These are phyloP conservation scores for Boletus tylopilopsis DNA, from an alignment of 768 basidiomycete species.

Conservation along the genomic window DNA sequence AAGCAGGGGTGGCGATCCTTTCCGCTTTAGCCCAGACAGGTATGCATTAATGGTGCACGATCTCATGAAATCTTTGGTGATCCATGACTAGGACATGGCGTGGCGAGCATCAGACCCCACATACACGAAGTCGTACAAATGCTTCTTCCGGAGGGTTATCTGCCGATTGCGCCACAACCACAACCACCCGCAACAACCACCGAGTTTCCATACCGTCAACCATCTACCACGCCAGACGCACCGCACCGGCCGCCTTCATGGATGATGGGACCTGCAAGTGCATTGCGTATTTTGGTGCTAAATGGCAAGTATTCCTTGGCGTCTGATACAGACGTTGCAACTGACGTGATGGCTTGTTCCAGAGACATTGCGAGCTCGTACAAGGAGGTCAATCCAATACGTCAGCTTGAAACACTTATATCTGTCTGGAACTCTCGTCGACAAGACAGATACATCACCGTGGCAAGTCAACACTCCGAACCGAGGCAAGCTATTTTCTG, in stretches of 20 bases:
- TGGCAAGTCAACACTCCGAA: conserved; percentile 19
- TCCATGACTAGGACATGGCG: neutral
- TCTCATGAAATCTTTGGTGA: neutral
- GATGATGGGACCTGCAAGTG: conserved; percentile 20
- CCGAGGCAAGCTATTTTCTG: conserved; percentile 3
- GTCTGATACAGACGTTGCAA: neutral
- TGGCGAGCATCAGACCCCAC: neutral
- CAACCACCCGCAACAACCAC: too few species aligned
- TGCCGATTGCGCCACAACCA: neutral
- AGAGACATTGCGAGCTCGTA: conserved; percentile 9
- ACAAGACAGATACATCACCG: conserved; percentile 9
- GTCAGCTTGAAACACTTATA: conserved; percentile 16
- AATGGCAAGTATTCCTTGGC: conserved; percentile 2
- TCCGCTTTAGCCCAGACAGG: conserved; percentile 20
- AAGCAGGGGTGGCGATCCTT: conserved; percentile 22
- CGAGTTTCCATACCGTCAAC: neutral
- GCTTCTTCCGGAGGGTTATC: neutral
- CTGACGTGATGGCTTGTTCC: neutral
- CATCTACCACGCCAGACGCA: neutral
- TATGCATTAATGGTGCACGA: neutral
- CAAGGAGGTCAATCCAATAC: conserved; percentile 6
- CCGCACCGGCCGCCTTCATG: conserved; percentile 9
- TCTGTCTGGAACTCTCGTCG: conserved; percentile 14
- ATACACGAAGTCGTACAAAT: neutral
- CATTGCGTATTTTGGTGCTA: conserved; percentile 13